Conservation (phyloP, 805 yeast genomes). For the Saturnispora zaruensis region DNA sequence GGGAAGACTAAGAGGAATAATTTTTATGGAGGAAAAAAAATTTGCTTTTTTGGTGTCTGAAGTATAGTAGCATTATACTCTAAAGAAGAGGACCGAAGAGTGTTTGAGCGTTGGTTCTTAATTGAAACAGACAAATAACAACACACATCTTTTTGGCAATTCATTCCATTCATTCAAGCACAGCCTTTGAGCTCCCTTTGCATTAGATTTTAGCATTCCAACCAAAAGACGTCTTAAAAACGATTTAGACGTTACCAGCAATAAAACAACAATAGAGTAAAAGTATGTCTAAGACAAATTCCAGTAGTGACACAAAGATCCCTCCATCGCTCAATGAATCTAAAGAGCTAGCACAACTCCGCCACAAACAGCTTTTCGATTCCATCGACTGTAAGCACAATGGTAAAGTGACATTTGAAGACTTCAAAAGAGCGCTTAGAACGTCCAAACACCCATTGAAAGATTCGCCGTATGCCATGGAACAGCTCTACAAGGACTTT, state of each 20-base stretch:
- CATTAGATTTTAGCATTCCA: neutral
- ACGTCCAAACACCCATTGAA: slow-evolving; percentile 55
- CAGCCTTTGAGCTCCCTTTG: neutral
- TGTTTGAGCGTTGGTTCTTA: neutral
- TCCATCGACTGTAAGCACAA: slow-evolving; percentile 35
- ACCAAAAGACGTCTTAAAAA: neutral
- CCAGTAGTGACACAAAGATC: neutral
- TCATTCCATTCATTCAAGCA: neutral
- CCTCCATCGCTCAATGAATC: slow-evolving; percentile 14
- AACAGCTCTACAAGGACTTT: slow-evolving; percentile 47
- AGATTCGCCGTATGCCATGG: slow-evolving; percentile 49
- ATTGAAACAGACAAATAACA: neutral
- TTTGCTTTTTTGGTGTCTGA: neutral
- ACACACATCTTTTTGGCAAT: neutral
- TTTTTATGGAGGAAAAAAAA: neutral
- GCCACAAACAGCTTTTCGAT: slow-evolving; percentile 35
- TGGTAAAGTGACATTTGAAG: slow-evolving; percentile 43
- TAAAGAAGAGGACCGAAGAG: neutral
- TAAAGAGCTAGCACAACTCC: slow-evolving; percentile 19
- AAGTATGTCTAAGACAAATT: neutral
- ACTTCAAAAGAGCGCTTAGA: slow-evolving; percentile 39
- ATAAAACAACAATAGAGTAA: neutral
- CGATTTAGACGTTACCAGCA: neutral
- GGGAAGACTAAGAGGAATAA: neutral
- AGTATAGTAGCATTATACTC: neutral